Evolutionary conservation across 176 grass and related monocot genomes (phyloP), one percentile per base, ranked within the genome.

Genomic region (Cymbopogon citratus): DNA sequence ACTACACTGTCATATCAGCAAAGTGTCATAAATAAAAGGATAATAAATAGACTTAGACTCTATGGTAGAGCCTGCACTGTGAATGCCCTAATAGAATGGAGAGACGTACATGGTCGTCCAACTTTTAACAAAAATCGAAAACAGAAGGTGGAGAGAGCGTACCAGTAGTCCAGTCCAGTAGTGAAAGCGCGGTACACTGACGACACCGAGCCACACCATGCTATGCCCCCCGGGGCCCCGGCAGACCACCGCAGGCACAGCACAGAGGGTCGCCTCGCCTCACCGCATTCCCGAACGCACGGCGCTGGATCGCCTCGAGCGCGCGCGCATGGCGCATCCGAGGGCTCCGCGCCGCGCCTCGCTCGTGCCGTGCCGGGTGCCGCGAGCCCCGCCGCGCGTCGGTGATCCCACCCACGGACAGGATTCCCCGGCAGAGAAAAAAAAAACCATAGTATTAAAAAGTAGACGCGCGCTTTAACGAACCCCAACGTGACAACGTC

Each of bases 371-470:
- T 49, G 46, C 15, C 46, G 52, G 52, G 21, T 23, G 52, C 57
- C 59, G 49, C 78, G 46, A 81, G 81, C 81, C 71, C 14, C 21
- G 75, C 45, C 38, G 14, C 66, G 73, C 65, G 73, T 82, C 73
- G 83, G 59, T 82, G 79, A 86, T 90, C 83, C 74, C 88, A 25
- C 83, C 27, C 78, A 74, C 73, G 83, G 54, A 19, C 65, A 57
- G 52, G 52, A 57, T 57, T 23, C 52, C 52, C 21, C 45, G 48
- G 71, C 41, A 23, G 36, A 11, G 10, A 44, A 9, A 40, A 8
- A 39, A 71, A 44, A 77, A 69, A n/a, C 0, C 7, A 57, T 74
- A n/a, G n/a, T 33, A 33, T n/a, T 12, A 14, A 34, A 74, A 68
- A 23, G 40, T 16, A 72, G 1, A 79, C 71, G 63, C 77, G 54